Evolutionary conservation across 2,329 filamentous ascomycete genomes (phyloP).

Genomic region (Reticulascus tulasneorum): DNA sequence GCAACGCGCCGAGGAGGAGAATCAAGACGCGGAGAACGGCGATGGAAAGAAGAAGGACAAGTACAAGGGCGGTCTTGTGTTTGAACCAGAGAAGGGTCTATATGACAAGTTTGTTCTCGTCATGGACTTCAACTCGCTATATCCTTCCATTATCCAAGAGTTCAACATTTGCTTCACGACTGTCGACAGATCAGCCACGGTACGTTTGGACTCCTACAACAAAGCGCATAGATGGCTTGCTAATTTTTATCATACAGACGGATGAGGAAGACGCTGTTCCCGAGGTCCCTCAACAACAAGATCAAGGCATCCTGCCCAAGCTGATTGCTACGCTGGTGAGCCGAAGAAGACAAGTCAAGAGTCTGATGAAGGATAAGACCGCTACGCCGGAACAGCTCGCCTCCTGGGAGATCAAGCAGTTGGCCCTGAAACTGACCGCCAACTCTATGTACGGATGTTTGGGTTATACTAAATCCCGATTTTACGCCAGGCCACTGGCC

Average conservation of each 20-base stretch:
- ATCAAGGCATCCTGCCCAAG: slow-evolving; percentile 79
- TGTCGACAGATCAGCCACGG: slow-evolving; percentile 71
- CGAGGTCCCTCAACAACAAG: slow-evolving; percentile 74
- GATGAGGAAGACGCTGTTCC: slow-evolving; percentile 86
- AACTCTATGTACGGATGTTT: slow-evolving; percentile 99
- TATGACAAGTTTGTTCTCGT: slow-evolving; percentile 98
- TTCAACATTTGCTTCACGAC: slow-evolving; percentile 99
- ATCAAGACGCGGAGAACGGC: slow-evolving; percentile 61
- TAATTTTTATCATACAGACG: slow-evolving; percentile 26
- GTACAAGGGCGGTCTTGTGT: slow-evolving; percentile 96
- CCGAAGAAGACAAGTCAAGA: slow-evolving; percentile 88
- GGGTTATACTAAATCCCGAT: slow-evolving; percentile 93
- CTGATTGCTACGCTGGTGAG: slow-evolving; percentile 90
- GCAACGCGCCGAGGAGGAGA: slow-evolving; percentile 67
- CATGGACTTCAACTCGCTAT: slow-evolving; percentile 99
- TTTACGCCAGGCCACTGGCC: slow-evolving; percentile 91
- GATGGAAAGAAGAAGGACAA: slow-evolving; percentile 98
- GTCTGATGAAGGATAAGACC: slow-evolving; percentile 89
- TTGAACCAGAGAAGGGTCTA: slow-evolving; percentile 93
- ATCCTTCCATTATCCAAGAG: slow-evolving; percentile 98
- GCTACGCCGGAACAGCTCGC: slow-evolving; percentile 83
- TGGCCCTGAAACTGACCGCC: slow-evolving; percentile 93
- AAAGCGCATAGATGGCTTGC: slow-evolving; percentile 5
- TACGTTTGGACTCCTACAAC: slow-evolving; percentile 37
- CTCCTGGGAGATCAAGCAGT: slow-evolving; percentile 97